phyloP scores from a whole-genome alignment of 768 basidiomycete species.

The Amanita inopinata region DNA sequence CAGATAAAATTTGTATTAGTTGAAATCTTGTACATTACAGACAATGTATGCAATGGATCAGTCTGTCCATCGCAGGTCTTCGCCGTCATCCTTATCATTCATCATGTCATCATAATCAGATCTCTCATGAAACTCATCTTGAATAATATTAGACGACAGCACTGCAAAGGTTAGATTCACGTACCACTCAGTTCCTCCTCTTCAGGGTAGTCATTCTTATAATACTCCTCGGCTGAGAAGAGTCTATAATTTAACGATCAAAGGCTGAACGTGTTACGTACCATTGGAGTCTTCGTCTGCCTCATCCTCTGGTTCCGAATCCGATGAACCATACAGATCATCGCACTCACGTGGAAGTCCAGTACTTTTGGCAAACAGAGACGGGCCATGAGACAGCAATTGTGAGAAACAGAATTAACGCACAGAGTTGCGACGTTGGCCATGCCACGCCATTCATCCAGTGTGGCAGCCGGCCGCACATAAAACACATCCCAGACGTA shows the following conservation, averaged over 20 bases:
- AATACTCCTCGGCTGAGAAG: conserved; percentile 64
- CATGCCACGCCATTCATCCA: conserved; percentile 50
- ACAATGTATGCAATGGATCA: not conserved
- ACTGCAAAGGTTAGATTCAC: conserved; percentile 18
- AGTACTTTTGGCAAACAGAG: conserved; percentile 33
- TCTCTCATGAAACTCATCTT: conserved; percentile 50
- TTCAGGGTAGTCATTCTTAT: conserved; percentile 81
- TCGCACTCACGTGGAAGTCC: conserved; percentile 51
- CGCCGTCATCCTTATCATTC: conserved; percentile 20
- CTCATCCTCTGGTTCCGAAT: conserved; percentile 61
- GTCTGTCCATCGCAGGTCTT: conserved; percentile 13
- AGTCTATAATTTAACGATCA: conserved; percentile 5
- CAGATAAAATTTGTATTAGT: not conserved
- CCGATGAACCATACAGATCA: conserved; percentile 53
- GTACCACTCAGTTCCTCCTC: conserved; percentile 48
- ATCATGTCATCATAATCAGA: conserved; percentile 38
- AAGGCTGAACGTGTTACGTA: conserved; percentile 15
- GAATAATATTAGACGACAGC: conserved; percentile 1
- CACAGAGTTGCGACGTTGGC: conserved; percentile 61
- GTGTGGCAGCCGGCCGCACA: conserved; percentile 49
- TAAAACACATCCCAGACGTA: conserved; percentile 86
- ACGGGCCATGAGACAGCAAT: conserved; percentile 1
- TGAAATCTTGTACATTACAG: conserved; percentile 2
- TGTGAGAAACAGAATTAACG: conserved; percentile 6
- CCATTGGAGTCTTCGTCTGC: conserved; percentile 84